Percentiles rank a stretch among this genome's conserved stretches.
These are phyloP conservation scores for Spergularia marina DNA, from an alignment of 148 eudicot species.

Conservation along the genomic window DNA sequence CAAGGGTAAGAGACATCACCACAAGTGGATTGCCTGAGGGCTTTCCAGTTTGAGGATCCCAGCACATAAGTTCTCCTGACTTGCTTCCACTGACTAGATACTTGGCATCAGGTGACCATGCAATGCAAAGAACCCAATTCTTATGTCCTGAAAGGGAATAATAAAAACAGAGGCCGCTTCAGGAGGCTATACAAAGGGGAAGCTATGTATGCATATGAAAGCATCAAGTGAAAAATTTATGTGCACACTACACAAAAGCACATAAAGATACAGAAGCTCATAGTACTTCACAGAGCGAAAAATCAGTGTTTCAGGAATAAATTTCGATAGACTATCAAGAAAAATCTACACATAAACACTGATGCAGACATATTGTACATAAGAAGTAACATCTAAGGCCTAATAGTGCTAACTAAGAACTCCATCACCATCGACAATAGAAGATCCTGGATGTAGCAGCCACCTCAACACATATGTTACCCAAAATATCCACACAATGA, in stretches of 20 bases:
- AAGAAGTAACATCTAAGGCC: background rate
- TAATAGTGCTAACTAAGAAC: background rate
- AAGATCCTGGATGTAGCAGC: background rate
- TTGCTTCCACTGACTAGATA: slow-evolving; percentile 97
- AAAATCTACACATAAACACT: background rate
- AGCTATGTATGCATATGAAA: background rate
- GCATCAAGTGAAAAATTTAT: background rate
- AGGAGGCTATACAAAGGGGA: background rate
- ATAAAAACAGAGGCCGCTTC: slow-evolving; percentile 1
- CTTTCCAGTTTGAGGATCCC: slow-evolving; percentile 91
- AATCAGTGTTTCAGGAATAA: background rate
- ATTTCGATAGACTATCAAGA: background rate
- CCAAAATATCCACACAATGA: background rate
- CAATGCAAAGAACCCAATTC: slow-evolving; percentile 94
- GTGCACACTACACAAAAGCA: background rate
- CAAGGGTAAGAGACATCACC: slow-evolving; percentile 36
- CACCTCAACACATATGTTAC: background rate
- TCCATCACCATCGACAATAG: background rate
- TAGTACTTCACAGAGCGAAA: background rate
- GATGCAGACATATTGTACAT: background rate
- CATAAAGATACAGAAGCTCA: slow-evolving; percentile 1
- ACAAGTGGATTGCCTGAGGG: slow-evolving; percentile 63
- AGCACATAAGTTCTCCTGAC: slow-evolving; percentile 84
- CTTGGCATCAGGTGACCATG: slow-evolving; percentile 98
- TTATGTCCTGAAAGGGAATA: slow-evolving; percentile 58